These are phyloP conservation scores for Dioszegia hungarica DNA, from an alignment of 768 basidiomycete species.

Conservation along the genomic window DNA sequence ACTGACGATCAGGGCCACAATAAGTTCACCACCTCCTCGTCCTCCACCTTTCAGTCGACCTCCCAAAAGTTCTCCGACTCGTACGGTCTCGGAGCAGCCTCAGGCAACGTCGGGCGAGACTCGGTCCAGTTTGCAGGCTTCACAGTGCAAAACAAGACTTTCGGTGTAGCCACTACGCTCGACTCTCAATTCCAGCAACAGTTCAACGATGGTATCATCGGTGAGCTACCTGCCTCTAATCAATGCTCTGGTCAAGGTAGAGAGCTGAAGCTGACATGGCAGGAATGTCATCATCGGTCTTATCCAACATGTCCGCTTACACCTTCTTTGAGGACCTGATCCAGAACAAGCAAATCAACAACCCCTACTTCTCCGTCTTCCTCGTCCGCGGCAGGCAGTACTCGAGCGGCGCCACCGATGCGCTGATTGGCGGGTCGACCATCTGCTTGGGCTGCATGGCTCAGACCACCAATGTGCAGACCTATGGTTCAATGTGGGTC, in stretches of 20 bases:
- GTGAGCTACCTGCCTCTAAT: too few relatives aligned
- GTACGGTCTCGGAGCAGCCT: constrained; percentile 9
- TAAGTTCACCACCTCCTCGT: constrained; percentile 3
- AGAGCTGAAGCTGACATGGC: not conserved
- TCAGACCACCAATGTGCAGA: not conserved
- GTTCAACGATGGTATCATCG: constrained; percentile 15
- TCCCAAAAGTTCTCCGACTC: not conserved
- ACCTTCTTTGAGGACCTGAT: constrained; percentile 15
- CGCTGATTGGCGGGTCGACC: not conserved
- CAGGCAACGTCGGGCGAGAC: constrained; percentile 3
- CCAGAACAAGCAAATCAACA: constrained; percentile 2
- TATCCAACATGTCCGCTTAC: constrained; percentile 2
- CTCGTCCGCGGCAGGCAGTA: constrained; percentile 5
- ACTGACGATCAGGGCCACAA: constrained; percentile 6
- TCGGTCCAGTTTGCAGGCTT: constrained; percentile 5
- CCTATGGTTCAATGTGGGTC: not conserved
- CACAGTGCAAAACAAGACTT: constrained; percentile 5
- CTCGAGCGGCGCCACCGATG: not conserved
- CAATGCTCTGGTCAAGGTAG: not conserved
- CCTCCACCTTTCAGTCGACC: constrained; percentile 2
- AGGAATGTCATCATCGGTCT: constrained; percentile 9
- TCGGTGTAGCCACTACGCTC: constrained; percentile 6
- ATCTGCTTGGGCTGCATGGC: constrained; percentile 11
- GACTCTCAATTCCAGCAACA: constrained; percentile 12
- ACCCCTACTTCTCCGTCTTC: constrained; percentile 12